Base-by-base conservation (phyloP, 371 early-diverging fungal genomes). In the Lichtheimia corymbifera region DNA sequence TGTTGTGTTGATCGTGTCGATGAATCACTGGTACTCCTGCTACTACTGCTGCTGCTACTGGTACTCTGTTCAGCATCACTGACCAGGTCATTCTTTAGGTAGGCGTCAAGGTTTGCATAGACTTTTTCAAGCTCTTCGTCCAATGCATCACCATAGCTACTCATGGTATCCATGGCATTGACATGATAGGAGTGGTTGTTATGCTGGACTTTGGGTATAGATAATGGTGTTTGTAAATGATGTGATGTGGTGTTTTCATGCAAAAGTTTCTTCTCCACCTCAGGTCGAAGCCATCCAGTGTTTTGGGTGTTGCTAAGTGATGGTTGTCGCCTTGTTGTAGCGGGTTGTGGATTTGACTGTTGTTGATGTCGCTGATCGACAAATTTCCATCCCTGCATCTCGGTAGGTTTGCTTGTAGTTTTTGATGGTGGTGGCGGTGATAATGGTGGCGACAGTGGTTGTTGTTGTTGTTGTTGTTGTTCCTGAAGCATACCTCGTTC, bases 101-200 rank as follows among this genome's bases (percentile, higher is more conserved):
- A 56, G 6, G 43, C 24, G 12, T 56, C 42, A 7, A 56, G 25
- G 2, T 42, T 43, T 9, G 57, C 57, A 56, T 56, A 56, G 13
- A 56, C 57, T 11, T 28, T n/a, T 6, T 56, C 57, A 24, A 56
- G 57, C 43, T 56, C 57, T 44, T 56, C 57, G 28, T 56, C 57
- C 30, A 56, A 15, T 25, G 9, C 28, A 27, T 56, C 57, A 25
- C 57, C 57, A 56, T 44, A 56, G n/a, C 42, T 41, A 27, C 57
- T 56, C 47, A 56, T 45, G 27, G 57, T 56, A 43, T 56, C 57
- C 11, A 56, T n/a, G 17, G 30, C 30, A 9, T 35, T 44, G 11
- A 9, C 35, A 35, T 6, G 35, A 35, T 35, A 5, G 4, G 35
- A 11, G 0, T 35, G 35, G 41, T 56, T 22, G 40, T 53, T 55